Percentiles rank a stretch among this genome's conserved stretches.
phyloP scores from a whole-genome alignment of 768 basidiomycete genomes.

The Rhodotorula graminis region DNA sequence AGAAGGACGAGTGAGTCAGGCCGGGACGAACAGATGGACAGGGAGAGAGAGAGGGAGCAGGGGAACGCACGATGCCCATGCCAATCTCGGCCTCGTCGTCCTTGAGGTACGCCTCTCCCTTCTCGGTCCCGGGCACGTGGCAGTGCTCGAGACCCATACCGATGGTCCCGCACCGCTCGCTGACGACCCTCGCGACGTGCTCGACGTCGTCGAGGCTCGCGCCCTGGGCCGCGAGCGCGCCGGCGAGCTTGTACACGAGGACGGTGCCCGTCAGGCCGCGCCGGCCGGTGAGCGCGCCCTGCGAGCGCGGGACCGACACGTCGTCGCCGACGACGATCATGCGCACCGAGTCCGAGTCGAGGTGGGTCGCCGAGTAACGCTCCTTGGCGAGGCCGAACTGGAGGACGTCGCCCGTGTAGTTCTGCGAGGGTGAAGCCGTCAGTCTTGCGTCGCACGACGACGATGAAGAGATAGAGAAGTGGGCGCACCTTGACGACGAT shows the following conservation, averaged over 20 bases:
- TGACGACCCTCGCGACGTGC: conserved; percentile 44
- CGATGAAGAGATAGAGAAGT: no score
- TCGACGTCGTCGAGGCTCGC: conserved; percentile 46
- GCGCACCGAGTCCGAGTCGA: conserved; percentile 43
- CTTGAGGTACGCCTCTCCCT: conserved; percentile 45
- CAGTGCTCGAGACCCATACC: conserved; percentile 50
- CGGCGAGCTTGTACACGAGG: conserved; percentile 50
- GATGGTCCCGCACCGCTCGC: conserved; percentile 46
- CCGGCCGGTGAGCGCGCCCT: conserved; percentile 50
- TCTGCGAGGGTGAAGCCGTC: no score
- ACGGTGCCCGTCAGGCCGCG: conserved; percentile 50
- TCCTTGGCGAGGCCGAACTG: conserved; percentile 49
- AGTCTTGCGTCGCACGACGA: no score
- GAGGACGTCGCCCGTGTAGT: conserved; percentile 45
- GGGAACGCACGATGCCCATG: conserved; percentile 41
- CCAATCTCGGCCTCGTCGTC: conserved; percentile 49
- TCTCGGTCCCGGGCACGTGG: conserved; percentile 49
- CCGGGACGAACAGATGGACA: no score
- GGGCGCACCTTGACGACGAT: conserved; percentile 22
- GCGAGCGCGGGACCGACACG: conserved; percentile 48
- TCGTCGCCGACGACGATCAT: conserved; percentile 50
- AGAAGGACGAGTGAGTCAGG: no score
- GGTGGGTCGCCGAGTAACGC: conserved; percentile 40
- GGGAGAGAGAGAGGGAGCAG: not conserved
- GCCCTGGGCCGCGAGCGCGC: conserved; percentile 47